These are phyloP conservation scores for Davidsoniella virescens DNA, from an alignment of 2,329 filamentous ascomycete species.

Conservation along the genomic window DNA sequence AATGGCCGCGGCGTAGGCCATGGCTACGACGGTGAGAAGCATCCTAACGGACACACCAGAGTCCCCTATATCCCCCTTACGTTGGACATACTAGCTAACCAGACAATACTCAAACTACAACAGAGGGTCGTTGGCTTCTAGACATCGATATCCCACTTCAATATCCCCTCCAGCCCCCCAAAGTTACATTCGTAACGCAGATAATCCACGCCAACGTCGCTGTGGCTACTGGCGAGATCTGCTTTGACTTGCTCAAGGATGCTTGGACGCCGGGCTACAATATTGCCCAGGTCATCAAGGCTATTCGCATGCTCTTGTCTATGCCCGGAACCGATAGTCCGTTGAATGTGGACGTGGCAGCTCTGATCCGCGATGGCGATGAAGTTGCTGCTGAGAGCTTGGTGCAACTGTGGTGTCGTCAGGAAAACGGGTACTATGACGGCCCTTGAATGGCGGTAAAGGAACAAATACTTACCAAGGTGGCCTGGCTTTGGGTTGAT, in stretches of 20 bases:
- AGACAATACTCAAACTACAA: not conserved
- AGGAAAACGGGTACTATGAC: conserved; percentile 12
- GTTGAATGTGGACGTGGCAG: conserved; percentile 64
- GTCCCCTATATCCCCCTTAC: not conserved
- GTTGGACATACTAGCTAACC: not conserved
- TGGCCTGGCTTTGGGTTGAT: too few relatives aligned
- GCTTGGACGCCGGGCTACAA: conserved; percentile 79
- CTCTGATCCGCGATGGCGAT: conserved; percentile 53
- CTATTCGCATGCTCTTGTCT: conserved; percentile 50
- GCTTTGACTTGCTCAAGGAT: conserved; percentile 67
- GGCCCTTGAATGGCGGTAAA: conserved; percentile 4
- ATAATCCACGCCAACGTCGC: conserved; percentile 71
- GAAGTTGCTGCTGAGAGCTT: conserved; percentile 49
- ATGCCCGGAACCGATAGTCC: conserved; percentile 58
- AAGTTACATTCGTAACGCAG: conserved; percentile 64
- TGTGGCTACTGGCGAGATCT: conserved; percentile 69
- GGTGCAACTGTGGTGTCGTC: conserved; percentile 52
- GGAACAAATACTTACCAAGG: too few relatives aligned
- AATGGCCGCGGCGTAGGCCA: conserved; percentile 38
- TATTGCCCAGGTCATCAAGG: conserved; percentile 56
- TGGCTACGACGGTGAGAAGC: conserved; percentile 38
- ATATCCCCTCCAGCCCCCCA: conserved; percentile 68
- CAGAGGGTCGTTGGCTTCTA: conserved; percentile 68
- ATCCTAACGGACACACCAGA: too few relatives aligned
- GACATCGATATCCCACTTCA: conserved; percentile 55